phyloP scores from a whole-genome alignment of 352 stramenopile genomes.

The Globisporangium recalcitrans region DNA sequence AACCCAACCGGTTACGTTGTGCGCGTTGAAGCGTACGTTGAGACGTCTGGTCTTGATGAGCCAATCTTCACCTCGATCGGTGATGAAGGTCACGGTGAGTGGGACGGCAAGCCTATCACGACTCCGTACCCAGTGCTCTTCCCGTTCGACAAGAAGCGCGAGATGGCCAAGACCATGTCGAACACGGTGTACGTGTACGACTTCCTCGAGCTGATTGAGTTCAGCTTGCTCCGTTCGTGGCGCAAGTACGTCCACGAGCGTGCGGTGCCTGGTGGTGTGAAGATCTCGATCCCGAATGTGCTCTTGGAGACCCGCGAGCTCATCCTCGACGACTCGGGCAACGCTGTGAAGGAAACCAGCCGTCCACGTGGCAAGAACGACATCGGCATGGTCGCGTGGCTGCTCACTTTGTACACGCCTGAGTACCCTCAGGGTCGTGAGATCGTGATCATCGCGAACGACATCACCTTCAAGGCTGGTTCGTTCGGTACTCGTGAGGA shows the following conservation, averaged over 20 bases:
- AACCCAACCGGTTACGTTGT: slow-evolving; percentile 99
- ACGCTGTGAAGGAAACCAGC: slow-evolving; percentile 46
- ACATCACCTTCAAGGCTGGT: slow-evolving; percentile 99
- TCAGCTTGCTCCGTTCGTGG: slow-evolving; percentile 93
- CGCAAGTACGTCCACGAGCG: slow-evolving; percentile 84
- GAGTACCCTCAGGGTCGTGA: slow-evolving; percentile 96
- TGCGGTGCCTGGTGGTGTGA: slow-evolving; percentile 48
- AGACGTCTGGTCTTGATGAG: slow-evolving; percentile 85
- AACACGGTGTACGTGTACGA: slow-evolving; percentile 99
- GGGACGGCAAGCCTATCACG: slow-evolving; percentile 93
- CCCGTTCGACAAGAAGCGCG: slow-evolving; percentile 92
- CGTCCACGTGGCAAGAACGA: slow-evolving; percentile 94
- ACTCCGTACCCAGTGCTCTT: slow-evolving; percentile 96
- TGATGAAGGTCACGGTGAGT: slow-evolving; percentile 84
- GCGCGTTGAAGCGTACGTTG: slow-evolving; percentile 98
- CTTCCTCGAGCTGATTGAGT: slow-evolving; percentile 98
- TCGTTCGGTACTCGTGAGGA: slow-evolving; percentile 99
- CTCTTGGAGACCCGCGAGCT: slow-evolving; percentile 94
- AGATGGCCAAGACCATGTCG: slow-evolving; percentile 91
- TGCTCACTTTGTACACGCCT: slow-evolving; percentile 96
- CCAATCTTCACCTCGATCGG: slow-evolving; percentile 90
- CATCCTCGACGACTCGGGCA: slow-evolving; percentile 84
- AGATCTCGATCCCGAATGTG: slow-evolving; percentile 82
- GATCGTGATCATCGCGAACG: slow-evolving; percentile 99
- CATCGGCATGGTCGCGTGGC: slow-evolving; percentile 99